Percentiles rank a stretch among this genome's conserved stretches.
These are phyloP conservation scores for Pseudogymnoascus sp. DNA, from an alignment of 2,329 filamentous ascomycete species.

Conservation along the genomic window DNA sequence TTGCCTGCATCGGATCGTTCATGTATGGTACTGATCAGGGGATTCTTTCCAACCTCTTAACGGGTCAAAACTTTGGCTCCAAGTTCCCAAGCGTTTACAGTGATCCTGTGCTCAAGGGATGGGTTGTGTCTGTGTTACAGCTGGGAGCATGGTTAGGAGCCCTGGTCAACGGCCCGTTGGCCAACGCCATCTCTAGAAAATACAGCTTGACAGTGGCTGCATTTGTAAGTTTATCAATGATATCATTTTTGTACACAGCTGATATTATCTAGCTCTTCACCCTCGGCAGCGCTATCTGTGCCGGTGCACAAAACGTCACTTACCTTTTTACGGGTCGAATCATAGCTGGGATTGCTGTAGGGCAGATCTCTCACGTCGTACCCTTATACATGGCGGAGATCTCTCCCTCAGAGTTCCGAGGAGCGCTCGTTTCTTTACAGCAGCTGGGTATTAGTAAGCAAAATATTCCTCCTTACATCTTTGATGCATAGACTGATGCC, in stretches of 20 bases:
- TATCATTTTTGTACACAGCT: constrained; percentile 16
- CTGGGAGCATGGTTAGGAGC: constrained; percentile 66
- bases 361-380: constrained; percentile 56
- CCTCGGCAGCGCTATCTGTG: constrained; percentile 40
- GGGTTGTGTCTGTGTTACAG: constrained; percentile 51
- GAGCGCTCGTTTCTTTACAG: constrained; percentile 53
- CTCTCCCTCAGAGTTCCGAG: constrained; percentile 51
- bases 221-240: background rate
- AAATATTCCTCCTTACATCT: background rate
- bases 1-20: constrained; percentile 32
- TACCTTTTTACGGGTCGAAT: constrained; percentile 62
- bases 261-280: constrained; percentile 18
- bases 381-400: constrained; percentile 35
- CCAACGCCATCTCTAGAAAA: constrained; percentile 37
- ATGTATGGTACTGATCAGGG: constrained; percentile 38
- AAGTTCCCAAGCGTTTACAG: constrained; percentile 31
- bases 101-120: constrained; percentile 36
- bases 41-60: constrained; percentile 36
- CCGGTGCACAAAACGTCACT: constrained; percentile 37
- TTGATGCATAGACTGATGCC: background rate
- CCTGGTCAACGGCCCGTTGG: constrained; percentile 57
- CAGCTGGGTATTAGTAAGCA: constrained; percentile 34
- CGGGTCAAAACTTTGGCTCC: constrained; percentile 34
- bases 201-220: constrained; percentile 3
- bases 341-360: constrained; percentile 61